Evolutionary conservation across 2,329 filamentous ascomycete genomes (phyloP), one percentile per base, ranked within the genome.

Genomic region (Apiospora koreana): DNA sequence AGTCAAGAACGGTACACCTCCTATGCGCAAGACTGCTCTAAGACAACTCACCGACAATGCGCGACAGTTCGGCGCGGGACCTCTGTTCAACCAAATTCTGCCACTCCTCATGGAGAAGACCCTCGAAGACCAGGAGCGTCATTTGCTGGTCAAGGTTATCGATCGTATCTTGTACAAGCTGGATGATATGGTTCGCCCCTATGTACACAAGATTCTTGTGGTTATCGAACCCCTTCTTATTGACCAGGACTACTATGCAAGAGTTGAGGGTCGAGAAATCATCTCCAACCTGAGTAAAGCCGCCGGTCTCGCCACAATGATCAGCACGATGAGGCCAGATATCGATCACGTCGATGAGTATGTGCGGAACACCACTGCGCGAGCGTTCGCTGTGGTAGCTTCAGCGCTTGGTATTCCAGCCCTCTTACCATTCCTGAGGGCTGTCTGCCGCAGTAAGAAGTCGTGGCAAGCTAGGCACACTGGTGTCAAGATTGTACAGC

Each of bases 171-270:
- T 99, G 8, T 99, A 98, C 88, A 99, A 99, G 84, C 90, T 99
- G 31, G 96, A 98, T 79, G 96, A 99, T 77, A 88, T 98, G 74
- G 96, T 99, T 69, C 91, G 96, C 50, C 96, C 96, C 28, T 99
- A 95, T 74, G 95, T 97, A 21, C 97, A 99, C 85, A 98, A 98
- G 85, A 99, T 99, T 73, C 83, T 99, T 70, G 96, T 99, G 68
- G 96, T 99, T 79, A 99, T 99, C 76, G 97, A 99, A 81, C 96
- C 96, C n/a, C 86, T 99, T 67, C 92, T 99, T 74, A 99, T 99
- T 78, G 97, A 99, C 79, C 96, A 99, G 84, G 97, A 99, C 83
- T 99, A 99, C 83, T 99, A 99, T 81, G 96, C 97, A 54, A 92
- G 96, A 80, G 96, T 99, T 6, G 96, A 99, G 82, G 96, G 96